These are phyloP conservation scores for Diaporthe australafricana DNA, from an alignment of 2,329 filamentous ascomycete species.

Conservation along the genomic window DNA sequence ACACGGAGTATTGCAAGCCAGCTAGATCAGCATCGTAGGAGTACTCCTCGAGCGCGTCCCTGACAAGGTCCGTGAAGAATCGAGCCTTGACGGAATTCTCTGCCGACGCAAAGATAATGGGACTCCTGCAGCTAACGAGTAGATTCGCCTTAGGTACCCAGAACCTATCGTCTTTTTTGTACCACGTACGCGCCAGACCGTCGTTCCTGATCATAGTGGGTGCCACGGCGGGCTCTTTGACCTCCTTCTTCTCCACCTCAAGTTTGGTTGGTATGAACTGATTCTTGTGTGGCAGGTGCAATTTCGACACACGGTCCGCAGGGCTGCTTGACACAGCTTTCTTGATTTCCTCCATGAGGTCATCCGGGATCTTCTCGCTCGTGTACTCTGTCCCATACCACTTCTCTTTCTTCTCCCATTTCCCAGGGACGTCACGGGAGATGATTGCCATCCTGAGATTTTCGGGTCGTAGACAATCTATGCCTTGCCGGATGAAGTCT, in stretches of 20 bases:
- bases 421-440: conserved; percentile 84
- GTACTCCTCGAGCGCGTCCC: conserved; percentile 91
- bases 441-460: conserved; percentile 90
- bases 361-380: conserved; percentile 80
- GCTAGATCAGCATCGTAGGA: conserved; percentile 96
- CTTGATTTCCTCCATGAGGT: conserved; percentile 79
- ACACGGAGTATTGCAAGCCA: conserved; percentile 85
- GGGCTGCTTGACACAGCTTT: conserved; percentile 69
- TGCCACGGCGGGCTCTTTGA: conserved; percentile 77
- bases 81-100: conserved; percentile 82
- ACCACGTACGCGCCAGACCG: conserved; percentile 85
- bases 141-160: conserved; percentile 97
- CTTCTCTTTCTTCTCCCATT: conserved; percentile 89
- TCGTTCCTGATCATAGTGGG: conserved; percentile 91
- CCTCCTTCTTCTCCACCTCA: conserved; percentile 93
- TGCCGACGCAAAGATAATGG: conserved; percentile 82
- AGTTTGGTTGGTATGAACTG: conserved; percentile 95
- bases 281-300: conserved; percentile 92
- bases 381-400: conserved; percentile 99
- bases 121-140: conserved; percentile 82
- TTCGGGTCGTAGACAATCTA: conserved; percentile 83
- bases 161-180: conserved; percentile 98
- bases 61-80: conserved; percentile 86
- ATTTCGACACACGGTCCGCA: conserved; percentile 71
- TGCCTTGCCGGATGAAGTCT: conserved; percentile 77